Evolutionary conservation across 768 basidiomycete species (phyloP).

Genomic region (Lactifluus volemus): DNA sequence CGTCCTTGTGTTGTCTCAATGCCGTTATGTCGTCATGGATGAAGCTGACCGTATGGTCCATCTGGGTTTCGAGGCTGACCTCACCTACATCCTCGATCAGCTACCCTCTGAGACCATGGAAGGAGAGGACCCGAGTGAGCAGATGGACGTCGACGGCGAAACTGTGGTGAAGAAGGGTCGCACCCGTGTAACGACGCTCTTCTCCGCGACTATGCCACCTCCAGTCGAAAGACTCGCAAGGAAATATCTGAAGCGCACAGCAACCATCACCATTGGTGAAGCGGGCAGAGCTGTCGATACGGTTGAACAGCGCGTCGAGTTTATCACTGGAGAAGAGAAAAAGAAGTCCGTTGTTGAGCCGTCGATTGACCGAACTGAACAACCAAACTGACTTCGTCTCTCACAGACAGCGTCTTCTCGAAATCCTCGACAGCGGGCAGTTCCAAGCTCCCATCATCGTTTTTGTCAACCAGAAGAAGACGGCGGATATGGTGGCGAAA

Average conservation of each 20-base stretch:
- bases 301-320: constrained; percentile 94
- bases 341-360: constrained; percentile 61
- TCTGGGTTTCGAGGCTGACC: constrained; percentile 90
- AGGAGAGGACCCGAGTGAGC: constrained; percentile 68
- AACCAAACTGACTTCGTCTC: background rate
- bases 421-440: constrained; percentile 83
- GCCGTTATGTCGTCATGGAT: constrained; percentile 99
- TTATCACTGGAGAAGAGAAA: constrained; percentile 89
- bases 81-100: constrained; percentile 91
- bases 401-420: constrained; percentile 69
- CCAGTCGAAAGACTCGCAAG: constrained; percentile 91
- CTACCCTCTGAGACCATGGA: constrained; percentile 83
- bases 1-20: constrained; percentile 92
- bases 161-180: constrained; percentile 64
- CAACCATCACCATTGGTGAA: constrained; percentile 95
- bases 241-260: constrained; percentile 89
- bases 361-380: background rate
- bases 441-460: constrained; percentile 91
- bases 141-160: constrained; percentile 71
- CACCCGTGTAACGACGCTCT: constrained; percentile 89
- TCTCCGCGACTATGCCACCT: constrained; percentile 98
- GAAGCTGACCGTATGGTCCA: constrained; percentile 99
- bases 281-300: constrained; percentile 97
- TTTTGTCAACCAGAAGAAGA: constrained; percentile 99
- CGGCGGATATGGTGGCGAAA: constrained; percentile 95